phyloP scores from a whole-genome alignment of 2,329 filamentous ascomycete genomes.

The Claviceps lovelessii region DNA sequence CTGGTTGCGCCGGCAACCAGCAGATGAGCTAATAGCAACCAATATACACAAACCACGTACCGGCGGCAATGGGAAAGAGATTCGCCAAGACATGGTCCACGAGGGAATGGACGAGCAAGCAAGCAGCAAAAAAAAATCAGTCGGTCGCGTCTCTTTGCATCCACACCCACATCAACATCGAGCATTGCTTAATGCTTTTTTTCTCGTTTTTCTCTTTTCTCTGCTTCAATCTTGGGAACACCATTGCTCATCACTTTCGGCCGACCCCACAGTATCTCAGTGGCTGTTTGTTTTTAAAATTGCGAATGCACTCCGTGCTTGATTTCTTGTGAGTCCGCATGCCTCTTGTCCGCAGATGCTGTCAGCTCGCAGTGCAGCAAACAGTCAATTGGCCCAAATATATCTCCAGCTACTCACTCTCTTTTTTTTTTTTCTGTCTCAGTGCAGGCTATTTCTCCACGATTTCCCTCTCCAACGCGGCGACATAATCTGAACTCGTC shows the following conservation, averaged over 20 bases:
- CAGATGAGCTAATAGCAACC: neutral
- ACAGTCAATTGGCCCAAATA: neutral
- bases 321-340: slow-evolving; percentile 12
- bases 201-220: neutral
- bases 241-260: neutral
- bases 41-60: slow-evolving; percentile 22
- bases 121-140: neutral
- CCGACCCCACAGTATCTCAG: neutral
- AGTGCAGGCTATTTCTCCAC: neutral
- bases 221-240: neutral
- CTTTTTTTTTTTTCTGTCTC: neutral
- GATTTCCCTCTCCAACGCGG: neutral
- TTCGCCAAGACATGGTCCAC: neutral
- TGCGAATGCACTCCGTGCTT: slow-evolving; percentile 16
- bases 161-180: slow-evolving; percentile 7
- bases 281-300: slow-evolving; percentile 7
- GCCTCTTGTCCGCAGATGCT: neutral
- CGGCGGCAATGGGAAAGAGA: slow-evolving; percentile 3
- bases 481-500: neutral
- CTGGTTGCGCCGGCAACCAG: slow-evolving; percentile 16
- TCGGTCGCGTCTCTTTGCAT: slow-evolving; percentile 6
- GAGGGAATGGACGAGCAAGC: neutral
- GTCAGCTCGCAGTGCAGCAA: neutral
- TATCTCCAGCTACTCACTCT: neutral
- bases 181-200: slow-evolving; percentile 17